Percentiles rank a stretch among this genome's conserved stretches.
phyloP scores from a whole-genome alignment of 805 yeast species.

The Metschnikowia peoriensis region DNA sequence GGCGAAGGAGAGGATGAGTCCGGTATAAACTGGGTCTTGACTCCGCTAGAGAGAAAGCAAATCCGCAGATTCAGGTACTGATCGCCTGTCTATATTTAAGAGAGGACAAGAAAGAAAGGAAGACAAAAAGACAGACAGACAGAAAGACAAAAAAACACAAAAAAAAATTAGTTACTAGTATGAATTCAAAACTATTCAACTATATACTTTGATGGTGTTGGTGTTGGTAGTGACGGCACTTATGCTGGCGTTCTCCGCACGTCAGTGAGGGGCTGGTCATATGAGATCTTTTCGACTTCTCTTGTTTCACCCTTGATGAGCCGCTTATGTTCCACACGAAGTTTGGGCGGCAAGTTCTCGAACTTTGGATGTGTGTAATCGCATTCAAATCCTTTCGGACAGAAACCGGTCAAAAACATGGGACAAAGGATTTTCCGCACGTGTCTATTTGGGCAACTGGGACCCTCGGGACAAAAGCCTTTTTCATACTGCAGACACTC shows the following conservation, averaged over 20 bases:
- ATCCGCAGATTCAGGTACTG: slow-evolving; percentile 59
- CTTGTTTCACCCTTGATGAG: slow-evolving; percentile 20
- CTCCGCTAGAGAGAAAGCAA: slow-evolving; percentile 68
- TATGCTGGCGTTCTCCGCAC: slow-evolving; percentile 9
- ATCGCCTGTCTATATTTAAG: not conserved
- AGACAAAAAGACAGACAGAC: not conserved
- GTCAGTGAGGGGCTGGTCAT: slow-evolving; percentile 21
- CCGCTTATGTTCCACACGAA: slow-evolving; percentile 19
- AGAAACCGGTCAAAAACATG: slow-evolving; percentile 81
- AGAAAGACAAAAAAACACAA: too few species aligned
- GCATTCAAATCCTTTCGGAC: slow-evolving; percentile 84
- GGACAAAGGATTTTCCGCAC: slow-evolving; percentile 75
- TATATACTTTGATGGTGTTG: not conserved
- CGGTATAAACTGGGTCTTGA: slow-evolving; percentile 66
- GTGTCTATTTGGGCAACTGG: slow-evolving; percentile 79
- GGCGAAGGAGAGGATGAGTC: slow-evolving; percentile 25
- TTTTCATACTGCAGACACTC: slow-evolving; percentile 77
- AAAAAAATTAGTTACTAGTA: not conserved
- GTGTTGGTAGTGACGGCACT: not conserved
- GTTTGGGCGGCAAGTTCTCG: slow-evolving; percentile 43
- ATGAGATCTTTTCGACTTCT: slow-evolving; percentile 21
- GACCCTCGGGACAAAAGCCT: slow-evolving; percentile 94
- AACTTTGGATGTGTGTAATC: slow-evolving; percentile 83
- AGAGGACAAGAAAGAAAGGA: not conserved
- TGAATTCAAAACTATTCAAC: not conserved